Evolutionary conservation across 2,329 filamentous ascomycete genomes (phyloP).

Genomic region (Colletotrichum higginsianum): DNA sequence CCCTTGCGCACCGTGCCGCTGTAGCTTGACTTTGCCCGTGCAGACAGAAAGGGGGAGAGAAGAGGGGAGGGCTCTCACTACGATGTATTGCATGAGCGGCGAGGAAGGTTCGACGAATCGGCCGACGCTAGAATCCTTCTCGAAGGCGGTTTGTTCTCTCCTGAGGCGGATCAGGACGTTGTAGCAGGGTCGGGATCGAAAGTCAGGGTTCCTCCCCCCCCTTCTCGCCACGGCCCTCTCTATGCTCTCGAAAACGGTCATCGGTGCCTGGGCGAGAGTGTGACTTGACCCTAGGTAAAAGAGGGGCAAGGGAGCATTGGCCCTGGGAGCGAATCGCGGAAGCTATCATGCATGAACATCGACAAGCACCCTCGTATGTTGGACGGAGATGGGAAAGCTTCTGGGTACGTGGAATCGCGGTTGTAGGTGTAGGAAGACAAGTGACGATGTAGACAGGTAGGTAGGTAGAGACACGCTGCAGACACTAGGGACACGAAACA

Average conservation of each 20-base stretch:
- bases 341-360: neutral
- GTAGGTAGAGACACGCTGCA: too few species aligned
- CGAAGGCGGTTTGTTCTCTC: neutral
- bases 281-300: too few species aligned
- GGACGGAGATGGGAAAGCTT: too few species aligned
- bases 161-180: neutral
- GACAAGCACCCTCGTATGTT: neutral
- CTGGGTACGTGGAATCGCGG: too few species aligned
- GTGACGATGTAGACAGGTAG: too few species aligned
- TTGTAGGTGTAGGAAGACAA: neutral
- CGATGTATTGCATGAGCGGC: neutral
- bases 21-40: too few species aligned
- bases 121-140: constrained; percentile 31
- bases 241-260: too few species aligned
- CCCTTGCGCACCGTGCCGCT: too few species aligned
- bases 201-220: too few species aligned
- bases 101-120: neutral
- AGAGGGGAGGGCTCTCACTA: neutral
- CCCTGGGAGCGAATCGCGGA: neutral
- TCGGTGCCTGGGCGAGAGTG: neutral
- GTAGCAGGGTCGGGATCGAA: too few species aligned
- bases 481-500: neutral
- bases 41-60: too few species aligned
- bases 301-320: neutral
- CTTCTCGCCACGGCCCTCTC: too few species aligned